Evolutionary conservation across 2,329 filamentous ascomycete species (phyloP), one percentile per base, ranked within the genome.

Genomic region (Arthrobotrys megalospora): DNA sequence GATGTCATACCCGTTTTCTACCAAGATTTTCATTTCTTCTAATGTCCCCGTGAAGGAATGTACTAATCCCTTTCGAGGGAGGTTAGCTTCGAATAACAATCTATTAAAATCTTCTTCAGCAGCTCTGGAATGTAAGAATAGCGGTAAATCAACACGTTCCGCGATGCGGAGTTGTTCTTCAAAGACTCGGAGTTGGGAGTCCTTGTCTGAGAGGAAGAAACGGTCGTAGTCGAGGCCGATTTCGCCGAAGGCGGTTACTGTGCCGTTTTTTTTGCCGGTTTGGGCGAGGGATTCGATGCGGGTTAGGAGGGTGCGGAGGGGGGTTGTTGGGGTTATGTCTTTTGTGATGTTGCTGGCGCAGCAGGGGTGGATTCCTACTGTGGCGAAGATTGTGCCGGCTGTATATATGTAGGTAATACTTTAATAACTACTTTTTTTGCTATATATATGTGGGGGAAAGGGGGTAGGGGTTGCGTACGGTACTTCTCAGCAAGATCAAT

Each of bases 171-270:
- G 88, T 84, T 99, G 96, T 6, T 89, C 88, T 48, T 91, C 90
- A 83, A 99, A 99, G 77, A 93, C 94, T 82, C 93, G 91, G 34
- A 94, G 86, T 84, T 99, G 96, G 14, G 91, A 89, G 24, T 91
- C 90, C 82, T 91, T 92, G 45, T 91, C 89, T 82, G 92, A 94
- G 82, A 94, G 91, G 82, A 93, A 92, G 41, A 99, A 86, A 1
- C 96, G 90, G 85, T 99, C 96, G 83, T 98, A 99, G 85, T 99
- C 96, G 3, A 99, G 91, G 1, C 96, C 96, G 79, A 99, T 93
- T 85, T 99, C 96, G 60, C 96, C 96, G 83, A 97, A 94, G 6
- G 96, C 95, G 6, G 89, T 88, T 0, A 93, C 91, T 47, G 92
- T 87, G 0, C 89, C 88, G 10, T 84, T 83, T 60, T 84, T 83